phyloP scores from a whole-genome alignment of 495 filamentous ascomycete species.

The Penicillium turbatum region DNA sequence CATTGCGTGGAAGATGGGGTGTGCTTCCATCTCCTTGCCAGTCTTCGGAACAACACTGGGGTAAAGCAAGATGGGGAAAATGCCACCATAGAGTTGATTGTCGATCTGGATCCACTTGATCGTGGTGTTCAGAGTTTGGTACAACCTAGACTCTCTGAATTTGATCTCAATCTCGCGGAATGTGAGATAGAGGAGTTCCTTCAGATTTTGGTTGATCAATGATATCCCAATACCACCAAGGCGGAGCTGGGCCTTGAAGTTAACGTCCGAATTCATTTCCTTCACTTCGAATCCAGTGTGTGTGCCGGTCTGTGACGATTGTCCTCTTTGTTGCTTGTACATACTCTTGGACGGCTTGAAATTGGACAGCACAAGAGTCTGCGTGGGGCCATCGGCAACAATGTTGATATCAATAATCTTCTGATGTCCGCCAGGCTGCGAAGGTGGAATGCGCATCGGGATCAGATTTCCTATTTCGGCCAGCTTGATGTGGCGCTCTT shows the following conservation, averaged over 20 bases:
- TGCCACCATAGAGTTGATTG: slow-evolving; percentile 96
- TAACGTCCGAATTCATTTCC: slow-evolving; percentile 77
- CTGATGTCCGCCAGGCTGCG: slow-evolving; percentile 50
- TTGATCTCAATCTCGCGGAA: slow-evolving; percentile 89
- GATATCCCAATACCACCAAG: slow-evolving; percentile 92
- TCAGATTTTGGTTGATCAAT: slow-evolving; percentile 85
- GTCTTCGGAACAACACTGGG: slow-evolving; percentile 98
- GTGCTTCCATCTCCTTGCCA: slow-evolving; percentile 92
- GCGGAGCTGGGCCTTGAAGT: slow-evolving; percentile 80
- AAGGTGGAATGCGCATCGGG: slow-evolving; percentile 74
- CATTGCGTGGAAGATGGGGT: slow-evolving; percentile 89
- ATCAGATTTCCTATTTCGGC: slow-evolving; percentile 94
- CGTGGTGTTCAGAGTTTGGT: slow-evolving; percentile 81
- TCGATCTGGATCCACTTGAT: slow-evolving; percentile 99
- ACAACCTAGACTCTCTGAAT: slow-evolving; percentile 84
- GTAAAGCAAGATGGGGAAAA: slow-evolving; percentile 96
- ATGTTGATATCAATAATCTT: slow-evolving; percentile 97
- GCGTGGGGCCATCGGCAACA: slow-evolving; percentile 87
- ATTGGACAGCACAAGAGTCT: slow-evolving; percentile 91
- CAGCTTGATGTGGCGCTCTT: slow-evolving; percentile 84
- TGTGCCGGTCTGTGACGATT: slow-evolving; percentile 55
- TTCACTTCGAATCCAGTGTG: slow-evolving; percentile 85
- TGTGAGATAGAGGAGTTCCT: slow-evolving; percentile 89
- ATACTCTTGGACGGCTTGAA: slow-evolving; percentile 91
- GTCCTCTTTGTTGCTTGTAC: slow-evolving; percentile 73